These are phyloP conservation scores for Blastomyces emzantsi DNA, from an alignment of 2,329 filamentous ascomycete genomes.

Conservation along the genomic window DNA sequence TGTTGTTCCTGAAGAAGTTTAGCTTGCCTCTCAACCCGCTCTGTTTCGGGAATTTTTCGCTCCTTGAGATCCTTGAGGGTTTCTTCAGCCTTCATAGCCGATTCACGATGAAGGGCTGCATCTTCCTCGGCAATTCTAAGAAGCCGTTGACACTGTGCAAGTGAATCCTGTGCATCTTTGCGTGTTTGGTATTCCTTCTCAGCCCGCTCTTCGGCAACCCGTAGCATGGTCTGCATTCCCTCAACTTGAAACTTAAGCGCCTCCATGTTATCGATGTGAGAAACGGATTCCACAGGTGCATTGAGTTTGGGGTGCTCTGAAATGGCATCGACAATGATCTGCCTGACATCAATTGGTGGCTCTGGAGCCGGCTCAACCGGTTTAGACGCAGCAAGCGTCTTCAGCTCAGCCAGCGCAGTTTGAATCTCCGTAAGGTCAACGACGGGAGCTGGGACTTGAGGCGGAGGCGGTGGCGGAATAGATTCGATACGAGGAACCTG, in stretches of 20 bases:
- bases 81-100: constrained; percentile 56
- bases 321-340: constrained; percentile 55
- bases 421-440: constrained; percentile 33
- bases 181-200: constrained; percentile 57
- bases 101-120: constrained; percentile 38
- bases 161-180: constrained; percentile 60
- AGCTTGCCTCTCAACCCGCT: constrained; percentile 55
- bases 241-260: constrained; percentile 50
- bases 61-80: constrained; percentile 56
- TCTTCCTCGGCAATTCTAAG: constrained; percentile 57
- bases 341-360: constrained; percentile 47
- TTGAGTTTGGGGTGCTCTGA: constrained; percentile 48
- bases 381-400: constrained; percentile 17
- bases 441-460: background rate
- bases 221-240: constrained; percentile 61
- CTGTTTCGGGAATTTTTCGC: constrained; percentile 60
- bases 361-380: constrained; percentile 25
- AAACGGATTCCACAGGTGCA: constrained; percentile 42
- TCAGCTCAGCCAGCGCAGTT: constrained; percentile 30
- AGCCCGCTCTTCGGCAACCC: constrained; percentile 52
- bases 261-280: constrained; percentile 41
- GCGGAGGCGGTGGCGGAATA: constrained; percentile 10
- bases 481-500: constrained; percentile 26
- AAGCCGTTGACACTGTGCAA: constrained; percentile 62
- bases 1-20: constrained; percentile 62